Evolutionary conservation across 1,284 basidiomycete species (phyloP), one percentile per base, ranked within the genome.

Genomic region (Amylostereum areolatum): DNA sequence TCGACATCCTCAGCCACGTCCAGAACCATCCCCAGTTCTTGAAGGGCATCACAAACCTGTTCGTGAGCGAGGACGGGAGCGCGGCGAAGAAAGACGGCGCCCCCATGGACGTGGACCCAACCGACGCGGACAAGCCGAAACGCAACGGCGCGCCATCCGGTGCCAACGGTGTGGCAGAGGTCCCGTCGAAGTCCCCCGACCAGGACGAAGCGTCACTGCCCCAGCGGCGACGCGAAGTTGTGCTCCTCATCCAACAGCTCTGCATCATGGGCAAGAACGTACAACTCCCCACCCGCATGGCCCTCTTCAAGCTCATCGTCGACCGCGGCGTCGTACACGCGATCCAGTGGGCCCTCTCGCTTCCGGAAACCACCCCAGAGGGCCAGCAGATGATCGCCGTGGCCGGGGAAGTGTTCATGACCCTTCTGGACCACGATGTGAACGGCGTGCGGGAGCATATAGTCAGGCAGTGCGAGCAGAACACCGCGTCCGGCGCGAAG

Each of bases 201-300:
- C 44, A 46, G 18, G 48, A 29, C 66, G 68, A 18, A 56, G 57
- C 36, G 10, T 6, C 42, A 32, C 35, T 41, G n/a, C 10, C 33
- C 12, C 47, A 41, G 42, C 70, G 78, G 28, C 78, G 83, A 47
- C 75, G 78, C 40, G 88, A 94, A 59, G 84, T 92, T 25, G 81
- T 97, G 34, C 70, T 87, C 42, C 87, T 99, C 56, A 73, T 99
- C 37, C 94, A 97, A 60, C 93, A 97, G 59, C 80, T 99, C 6
- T 92, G 92, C 62, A 75, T 86, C 41, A 97, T 98, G 89, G 94
- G 92, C 55, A 99, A 98, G 76, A 93, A 93, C 61, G 85, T 98
- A 10, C 96, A 98, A 65, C 75, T 97, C 5, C 85, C 89, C 4
- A 80, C 86, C 18, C 85, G 97, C 32, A 78, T 97, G 62, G 73